Conservation (phyloP, 2,329 filamentous ascomycete genomes). For the Phyllosticta ampelicida region DNA sequence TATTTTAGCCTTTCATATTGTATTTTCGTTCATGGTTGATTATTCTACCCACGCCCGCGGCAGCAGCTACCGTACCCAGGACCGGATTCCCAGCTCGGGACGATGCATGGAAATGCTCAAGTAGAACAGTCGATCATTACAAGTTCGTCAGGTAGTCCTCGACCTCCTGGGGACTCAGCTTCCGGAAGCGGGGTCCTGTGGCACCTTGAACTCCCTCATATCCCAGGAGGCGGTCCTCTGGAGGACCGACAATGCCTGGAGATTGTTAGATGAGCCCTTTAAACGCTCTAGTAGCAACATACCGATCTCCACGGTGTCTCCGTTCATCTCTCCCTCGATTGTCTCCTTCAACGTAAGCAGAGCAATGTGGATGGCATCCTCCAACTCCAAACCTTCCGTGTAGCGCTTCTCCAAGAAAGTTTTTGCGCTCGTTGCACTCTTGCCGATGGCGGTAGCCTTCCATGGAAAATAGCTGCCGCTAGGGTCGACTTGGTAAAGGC, state of each 20-base stretch:
- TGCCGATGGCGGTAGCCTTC: slow-evolving; percentile 98
- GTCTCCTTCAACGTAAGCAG: slow-evolving; percentile 96
- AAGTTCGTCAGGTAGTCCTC: slow-evolving; percentile 99
- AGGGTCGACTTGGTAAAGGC: slow-evolving; percentile 98
- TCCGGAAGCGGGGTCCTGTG: slow-evolving; percentile 78
- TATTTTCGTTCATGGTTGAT: slow-evolving; percentile 5
- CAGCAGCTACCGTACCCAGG: slow-evolving; percentile 1
- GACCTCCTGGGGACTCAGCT: slow-evolving; percentile 94
- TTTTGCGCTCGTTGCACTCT: slow-evolving; percentile 96
- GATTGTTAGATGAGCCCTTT: slow-evolving; percentile 19
- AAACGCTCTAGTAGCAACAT: slow-evolving; percentile 22
- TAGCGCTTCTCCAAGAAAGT: slow-evolving; percentile 99
- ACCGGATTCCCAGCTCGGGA: slow-evolving; percentile 7
- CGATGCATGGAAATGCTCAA: slow-evolving; percentile 8
- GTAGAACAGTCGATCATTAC: slow-evolving; percentile 38
- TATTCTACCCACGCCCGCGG: slow-evolving; percentile 7
- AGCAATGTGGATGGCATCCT: slow-evolving; percentile 97
- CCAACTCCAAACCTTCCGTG: slow-evolving; percentile 90
- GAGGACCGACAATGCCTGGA: slow-evolving; percentile 83
- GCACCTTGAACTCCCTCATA: slow-evolving; percentile 82
- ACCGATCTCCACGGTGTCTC: slow-evolving; percentile 97
- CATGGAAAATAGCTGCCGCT: slow-evolving; percentile 97
- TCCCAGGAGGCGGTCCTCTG: slow-evolving; percentile 84
- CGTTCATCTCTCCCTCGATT: slow-evolving; percentile 98
- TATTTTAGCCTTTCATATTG: background rate